Evolutionary conservation across 2,329 filamentous ascomycete species (phyloP), one percentile per base, ranked within the genome.

Genomic region (Sporothrix curviconia): DNA sequence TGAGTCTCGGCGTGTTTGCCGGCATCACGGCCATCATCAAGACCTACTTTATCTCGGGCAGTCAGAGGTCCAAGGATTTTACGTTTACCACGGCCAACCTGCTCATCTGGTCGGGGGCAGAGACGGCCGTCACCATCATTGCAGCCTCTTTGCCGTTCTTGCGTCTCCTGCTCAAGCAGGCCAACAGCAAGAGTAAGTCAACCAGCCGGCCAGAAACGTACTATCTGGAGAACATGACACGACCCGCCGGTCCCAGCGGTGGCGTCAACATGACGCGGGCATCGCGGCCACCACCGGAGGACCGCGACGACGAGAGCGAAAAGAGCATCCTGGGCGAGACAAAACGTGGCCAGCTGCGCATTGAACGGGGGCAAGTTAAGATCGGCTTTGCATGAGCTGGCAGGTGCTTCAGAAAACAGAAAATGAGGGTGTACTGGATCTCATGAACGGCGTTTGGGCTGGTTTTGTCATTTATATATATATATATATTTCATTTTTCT

Each of bases 1-100:
- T 71, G 69, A 70, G 69, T 44, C 66, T 71, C 46, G 70, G 70
- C 1, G 30, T 72, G 4, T 63, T 72, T 40, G 66, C 67, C 28
- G 68, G 67, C 3, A 64, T 65, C 14, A 64, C 64, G 9, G 65
- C 66, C 25, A 59, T 69, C 17, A 56, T 68, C 22, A 70, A 70
- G 59, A 65, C 61, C 19, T 60, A 43, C 17, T 60, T 47, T 19
- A 64, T 54, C 52, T 46, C 25, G 17, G 56, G 52, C 32, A 61
- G 44, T 54, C 53, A 37, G 47, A 30, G 42, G 5, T 50, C 36
- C 14, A 53, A 47, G 14, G 53, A 61, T 37, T 57, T 56, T 36
- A 59, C 58, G 1, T 62, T 56, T 8, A 60, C 65, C 34, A 52
- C 59, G 3, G 61, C 46, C 14, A 53, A 59, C n/a, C 36, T 61